Conservation (phyloP, 768 basidiomycete species). For the Leucocoprinus sp. region DNA sequence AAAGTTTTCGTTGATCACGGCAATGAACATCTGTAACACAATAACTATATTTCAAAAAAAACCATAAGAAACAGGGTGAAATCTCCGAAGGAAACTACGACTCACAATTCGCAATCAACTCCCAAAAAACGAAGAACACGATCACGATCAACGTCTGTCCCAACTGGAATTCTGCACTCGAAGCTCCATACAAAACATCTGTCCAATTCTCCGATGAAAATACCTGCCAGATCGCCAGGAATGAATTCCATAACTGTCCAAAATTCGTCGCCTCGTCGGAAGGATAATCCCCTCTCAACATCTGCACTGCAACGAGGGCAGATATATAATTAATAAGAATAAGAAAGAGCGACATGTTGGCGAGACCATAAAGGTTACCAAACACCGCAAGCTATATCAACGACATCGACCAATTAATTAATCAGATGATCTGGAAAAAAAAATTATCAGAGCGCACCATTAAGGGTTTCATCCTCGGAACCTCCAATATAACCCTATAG, state of each 20-base stretch:
- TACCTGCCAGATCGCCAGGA: conserved; percentile 81
- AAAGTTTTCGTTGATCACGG: conserved; percentile 96
- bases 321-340: conserved; percentile 81
- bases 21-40: conserved; percentile 92
- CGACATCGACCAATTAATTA: not conserved
- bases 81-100: too few relatives aligned
- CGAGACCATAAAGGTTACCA: conserved; percentile 84
- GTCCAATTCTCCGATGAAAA: conserved; percentile 96
- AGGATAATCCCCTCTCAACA: conserved; percentile 76
- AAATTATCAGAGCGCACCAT: conserved; percentile 38
- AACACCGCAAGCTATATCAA: conserved; percentile 79
- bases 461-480: conserved; percentile 85
- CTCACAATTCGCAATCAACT: conserved; percentile 89
- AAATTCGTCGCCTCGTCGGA: conserved; percentile 56
- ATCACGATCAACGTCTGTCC: conserved; percentile 66
- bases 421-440: not conserved
- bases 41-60: conserved; percentile 68
- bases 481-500: conserved; percentile 84
- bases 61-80: too few relatives aligned
- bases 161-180: conserved; percentile 49
- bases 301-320: conserved; percentile 74
- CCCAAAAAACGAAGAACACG: conserved; percentile 73
- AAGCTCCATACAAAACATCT: conserved; percentile 56
- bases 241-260: conserved; percentile 75
- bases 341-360: conserved; percentile 89